Evolutionary conservation across 306 rosid genomes (phyloP), one percentile per base, ranked within the genome.

Genomic region (Biancaea sappan): DNA sequence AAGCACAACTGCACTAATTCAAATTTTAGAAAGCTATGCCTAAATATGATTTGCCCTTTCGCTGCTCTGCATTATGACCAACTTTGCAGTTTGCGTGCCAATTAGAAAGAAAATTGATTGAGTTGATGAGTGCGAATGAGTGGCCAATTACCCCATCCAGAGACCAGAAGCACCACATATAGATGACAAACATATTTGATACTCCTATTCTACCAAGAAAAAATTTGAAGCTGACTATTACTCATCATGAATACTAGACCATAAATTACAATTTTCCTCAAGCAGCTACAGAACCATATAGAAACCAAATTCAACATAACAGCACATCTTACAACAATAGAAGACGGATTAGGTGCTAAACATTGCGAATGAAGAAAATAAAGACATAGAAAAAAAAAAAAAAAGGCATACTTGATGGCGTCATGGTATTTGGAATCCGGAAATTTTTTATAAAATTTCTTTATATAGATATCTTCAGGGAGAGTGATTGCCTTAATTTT

Each of bases 381-480:
- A 22, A 52, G 38, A 74, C 11, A 73, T 12, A 43, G 78, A 79
- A 69, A 74, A 35, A 74, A 58, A 35, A 41, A 79, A 69, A 74
- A 35, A 74, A 58, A 35, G 37, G 16, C 35, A 67, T 88, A 94
- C 98, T 81, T 88, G 85, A 90, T 86, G 78, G 96, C 70, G 14
- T 92, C 95, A 38, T 91, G 82, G 75, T 73, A 76, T 75, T 81
- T 84, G 10, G 97, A 90, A 18, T 94, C 96, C 1, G 96, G 99
- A 77, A 88, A 77, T 78, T 82, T 94, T 53, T 83, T 69, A 66
- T 86, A 88, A 81, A 92, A 94, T 56, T 77, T 90, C 21, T 88
- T 90, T 50, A 92, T 75, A 78, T 87, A 92, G 35, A 73, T 82
- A 78, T 92, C 99, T 86, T 94, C 97, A 8, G 96, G 99, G 62